A percentile compares a stretch with the other conserved stretches of the same genome.
phyloP scores from a whole-genome alignment of 805 yeast genomes.

The Teunomyces gatunensis region DNA sequence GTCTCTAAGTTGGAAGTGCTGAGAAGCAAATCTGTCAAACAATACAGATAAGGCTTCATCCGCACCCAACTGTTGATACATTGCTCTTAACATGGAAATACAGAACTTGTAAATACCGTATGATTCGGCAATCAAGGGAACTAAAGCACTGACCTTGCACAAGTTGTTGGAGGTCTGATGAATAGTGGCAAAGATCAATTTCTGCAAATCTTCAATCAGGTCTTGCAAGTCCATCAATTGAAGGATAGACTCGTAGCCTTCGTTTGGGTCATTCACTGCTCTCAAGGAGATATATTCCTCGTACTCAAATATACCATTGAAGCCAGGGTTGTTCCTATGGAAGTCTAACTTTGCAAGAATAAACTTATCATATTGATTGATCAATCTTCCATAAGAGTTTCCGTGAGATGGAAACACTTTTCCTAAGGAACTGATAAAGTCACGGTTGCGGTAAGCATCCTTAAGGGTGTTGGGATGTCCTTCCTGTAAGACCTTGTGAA shows the following conservation, averaged over 20 bases:
- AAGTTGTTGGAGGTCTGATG: constrained; percentile 60
- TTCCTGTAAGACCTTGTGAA: constrained; percentile 94
- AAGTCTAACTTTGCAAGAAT: constrained; percentile 73
- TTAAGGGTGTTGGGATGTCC: constrained; percentile 86
- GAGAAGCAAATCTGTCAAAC: constrained; percentile 65
- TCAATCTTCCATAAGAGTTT: constrained; percentile 65
- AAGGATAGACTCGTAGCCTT: constrained; percentile 85
- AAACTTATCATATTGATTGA: constrained; percentile 71
- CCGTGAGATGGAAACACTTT: constrained; percentile 46
- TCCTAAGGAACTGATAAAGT: constrained; percentile 74
- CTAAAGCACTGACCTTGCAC: constrained; percentile 81
- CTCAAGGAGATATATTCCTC: constrained; percentile 89
- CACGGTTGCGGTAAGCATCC: constrained; percentile 76
- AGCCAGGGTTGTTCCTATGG: constrained; percentile 81
- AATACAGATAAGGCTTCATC: constrained; percentile 77
- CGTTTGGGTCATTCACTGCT: constrained; percentile 89
- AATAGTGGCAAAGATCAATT: constrained; percentile 70
- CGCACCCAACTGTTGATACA: constrained; percentile 69
- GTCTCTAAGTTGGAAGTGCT: constrained; percentile 69
- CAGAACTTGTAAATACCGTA: constrained; percentile 90
- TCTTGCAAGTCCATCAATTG: constrained; percentile 88
- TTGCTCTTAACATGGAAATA: constrained; percentile 86
- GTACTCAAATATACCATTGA: constrained; percentile 93
- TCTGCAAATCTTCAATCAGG: constrained; percentile 72
- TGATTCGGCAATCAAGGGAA: constrained; percentile 86